These are phyloP conservation scores for Leccinum solheimii DNA, from an alignment of 1,284 basidiomycete species.

Conservation along the genomic window DNA sequence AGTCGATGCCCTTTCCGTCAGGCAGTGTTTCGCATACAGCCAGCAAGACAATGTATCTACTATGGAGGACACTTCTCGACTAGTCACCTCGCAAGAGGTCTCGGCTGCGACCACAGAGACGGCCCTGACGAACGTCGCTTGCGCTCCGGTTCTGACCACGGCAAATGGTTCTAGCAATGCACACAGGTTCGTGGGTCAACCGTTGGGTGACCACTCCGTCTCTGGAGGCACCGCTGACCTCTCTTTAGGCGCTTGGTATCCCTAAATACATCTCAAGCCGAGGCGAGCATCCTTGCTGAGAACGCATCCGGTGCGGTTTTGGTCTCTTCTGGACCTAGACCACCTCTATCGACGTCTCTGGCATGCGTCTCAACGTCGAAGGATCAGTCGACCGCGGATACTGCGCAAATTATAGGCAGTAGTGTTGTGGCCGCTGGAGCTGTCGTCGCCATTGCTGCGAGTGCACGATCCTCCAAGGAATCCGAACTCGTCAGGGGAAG, in stretches of 20 bases:
- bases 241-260: not conserved
- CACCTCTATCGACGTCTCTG: not conserved
- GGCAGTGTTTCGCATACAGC: not conserved
- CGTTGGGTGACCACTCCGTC: not conserved
- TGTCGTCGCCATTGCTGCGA: not conserved
- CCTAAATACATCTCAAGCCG: not conserved
- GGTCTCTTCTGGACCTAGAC: too few relatives aligned
- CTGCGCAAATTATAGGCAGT: not conserved
- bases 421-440: not conserved
- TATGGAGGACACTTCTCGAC: not conserved
- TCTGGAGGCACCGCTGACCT: not conserved
- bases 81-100: not conserved
- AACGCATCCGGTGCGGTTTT: not conserved
- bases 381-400: not conserved
- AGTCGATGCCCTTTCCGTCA: not conserved
- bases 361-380: not conserved
- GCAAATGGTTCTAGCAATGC: not conserved
- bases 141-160: not conserved
- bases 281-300: not conserved
- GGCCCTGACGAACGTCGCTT: not conserved
- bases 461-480: not conserved
- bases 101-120: not conserved
- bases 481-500: not conserved
- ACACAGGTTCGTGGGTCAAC: conserved; percentile 7
- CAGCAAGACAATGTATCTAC: not conserved